Conservation (phyloP, 345 rosid species). For the Camelina hispida region DNA sequence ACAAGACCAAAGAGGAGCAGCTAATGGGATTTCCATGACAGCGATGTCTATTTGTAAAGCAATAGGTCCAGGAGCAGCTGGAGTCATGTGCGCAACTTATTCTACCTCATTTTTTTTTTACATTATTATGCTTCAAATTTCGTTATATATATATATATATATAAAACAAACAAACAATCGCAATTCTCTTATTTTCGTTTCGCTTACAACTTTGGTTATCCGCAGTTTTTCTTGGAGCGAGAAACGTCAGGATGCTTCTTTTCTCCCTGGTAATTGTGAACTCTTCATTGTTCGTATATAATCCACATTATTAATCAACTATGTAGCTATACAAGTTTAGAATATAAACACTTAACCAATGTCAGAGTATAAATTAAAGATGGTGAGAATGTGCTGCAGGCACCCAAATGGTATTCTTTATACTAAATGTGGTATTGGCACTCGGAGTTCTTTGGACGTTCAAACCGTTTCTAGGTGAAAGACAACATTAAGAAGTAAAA, state of each 20-base stretch:
- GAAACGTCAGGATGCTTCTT: slow-evolving; percentile 50
- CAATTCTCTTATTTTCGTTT: background rate
- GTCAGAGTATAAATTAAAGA: background rate
- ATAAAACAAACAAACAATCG: too few relatives aligned
- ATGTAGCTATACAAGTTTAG: background rate
- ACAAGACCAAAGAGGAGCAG: slow-evolving; percentile 69
- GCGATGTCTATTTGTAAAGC: slow-evolving; percentile 73
- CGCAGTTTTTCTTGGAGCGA: slow-evolving; percentile 55
- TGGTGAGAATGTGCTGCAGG: slow-evolving; percentile 51
- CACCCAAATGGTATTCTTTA: slow-evolving; percentile 66
- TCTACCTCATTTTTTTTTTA: background rate
- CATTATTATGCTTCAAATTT: background rate
- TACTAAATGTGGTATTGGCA: slow-evolving; percentile 56
- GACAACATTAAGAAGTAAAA: background rate
- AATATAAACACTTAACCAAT: too few relatives aligned
- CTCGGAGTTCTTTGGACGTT: slow-evolving; percentile 68
- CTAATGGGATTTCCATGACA: slow-evolving; percentile 71
- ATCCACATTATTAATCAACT: background rate
- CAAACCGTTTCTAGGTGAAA: slow-evolving; percentile 66
- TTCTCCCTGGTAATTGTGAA: slow-evolving; percentile 50
- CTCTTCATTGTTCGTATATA: slow-evolving; percentile 1
- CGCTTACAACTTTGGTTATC: background rate
- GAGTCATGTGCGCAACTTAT: slow-evolving; percentile 49
- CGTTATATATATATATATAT: too few relatives aligned
- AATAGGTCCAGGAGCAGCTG: slow-evolving; percentile 69